Conservation (phyloP, 2,329 filamentous ascomycete species). For the Fusarium nematophilum region DNA sequence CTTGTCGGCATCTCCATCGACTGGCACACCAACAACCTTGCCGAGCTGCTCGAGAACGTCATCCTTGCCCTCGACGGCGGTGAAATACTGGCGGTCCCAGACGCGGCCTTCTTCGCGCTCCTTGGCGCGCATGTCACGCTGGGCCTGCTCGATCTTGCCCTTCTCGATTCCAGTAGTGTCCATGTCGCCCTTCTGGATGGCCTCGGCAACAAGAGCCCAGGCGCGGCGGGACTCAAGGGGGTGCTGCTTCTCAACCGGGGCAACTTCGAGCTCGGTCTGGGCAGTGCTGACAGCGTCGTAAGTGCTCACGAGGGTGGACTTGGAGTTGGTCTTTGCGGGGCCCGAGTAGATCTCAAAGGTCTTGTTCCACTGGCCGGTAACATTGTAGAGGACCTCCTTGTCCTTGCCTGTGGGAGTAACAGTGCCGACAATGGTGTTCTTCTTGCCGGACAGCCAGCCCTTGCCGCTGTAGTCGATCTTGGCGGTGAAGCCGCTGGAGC, state of each 20-base stretch:
- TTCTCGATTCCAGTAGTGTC: slow-evolving; percentile 83
- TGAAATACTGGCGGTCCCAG: slow-evolving; percentile 91
- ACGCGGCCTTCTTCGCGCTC: slow-evolving; percentile 79
- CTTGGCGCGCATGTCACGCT: slow-evolving; percentile 77
- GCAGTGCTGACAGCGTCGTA: slow-evolving; percentile 69
- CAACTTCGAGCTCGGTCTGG: slow-evolving; percentile 76
- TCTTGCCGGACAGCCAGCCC: slow-evolving; percentile 95
- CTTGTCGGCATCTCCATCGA: slow-evolving; percentile 67
- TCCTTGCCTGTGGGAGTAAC: slow-evolving; percentile 78
- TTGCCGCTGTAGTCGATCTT: slow-evolving; percentile 95
- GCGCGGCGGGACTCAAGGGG: slow-evolving; percentile 88
- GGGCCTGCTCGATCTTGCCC: slow-evolving; percentile 87
- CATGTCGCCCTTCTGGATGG: slow-evolving; percentile 85
- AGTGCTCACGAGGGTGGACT: slow-evolving; percentile 63
- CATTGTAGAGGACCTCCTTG: slow-evolving; percentile 81
- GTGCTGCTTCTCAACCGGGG: slow-evolving; percentile 82
- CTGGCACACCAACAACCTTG: slow-evolving; percentile 57
- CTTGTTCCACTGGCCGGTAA: slow-evolving; percentile 91
- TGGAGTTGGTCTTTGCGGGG: slow-evolving; percentile 60
- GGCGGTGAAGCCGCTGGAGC: slow-evolving; percentile 85
- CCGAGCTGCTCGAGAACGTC: slow-evolving; percentile 59
- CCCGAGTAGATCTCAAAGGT: slow-evolving; percentile 81
- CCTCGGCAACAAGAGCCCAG: slow-evolving; percentile 86
- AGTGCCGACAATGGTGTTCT: slow-evolving; percentile 85
- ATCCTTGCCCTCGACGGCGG: slow-evolving; percentile 59